phyloP scores from a whole-genome alignment of 176 grass and related monocot genomes.

The Typha latifolia region DNA sequence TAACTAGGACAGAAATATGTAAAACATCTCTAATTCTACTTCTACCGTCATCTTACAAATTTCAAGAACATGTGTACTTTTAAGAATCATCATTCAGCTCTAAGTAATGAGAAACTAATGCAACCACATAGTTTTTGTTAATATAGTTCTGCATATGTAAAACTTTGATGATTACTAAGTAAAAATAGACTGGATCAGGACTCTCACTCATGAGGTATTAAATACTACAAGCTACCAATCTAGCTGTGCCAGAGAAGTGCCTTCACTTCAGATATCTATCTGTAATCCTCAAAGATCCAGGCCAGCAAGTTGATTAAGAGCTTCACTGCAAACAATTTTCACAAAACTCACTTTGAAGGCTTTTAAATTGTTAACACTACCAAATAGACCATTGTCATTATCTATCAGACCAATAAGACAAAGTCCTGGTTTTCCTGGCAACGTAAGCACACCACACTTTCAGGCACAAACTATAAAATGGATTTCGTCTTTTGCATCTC shows the following conservation, averaged over 20 bases:
- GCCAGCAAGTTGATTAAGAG: no score
- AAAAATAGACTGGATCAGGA: background rate
- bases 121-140: background rate
- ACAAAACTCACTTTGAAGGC: no score
- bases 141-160: background rate
- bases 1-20: background rate
- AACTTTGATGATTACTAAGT: background rate
- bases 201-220: no score
- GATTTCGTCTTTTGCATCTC: background rate
- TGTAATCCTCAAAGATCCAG: no score
- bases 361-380: no score
- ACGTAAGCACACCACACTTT: background rate
- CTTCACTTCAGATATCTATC: no score
- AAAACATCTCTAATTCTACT: background rate
- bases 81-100: background rate
- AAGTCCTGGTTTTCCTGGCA: no score
- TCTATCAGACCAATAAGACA: no score
- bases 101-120: background rate
- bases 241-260: no score
- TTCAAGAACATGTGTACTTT: background rate
- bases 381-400: no score
- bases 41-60: background rate
- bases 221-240: no score
- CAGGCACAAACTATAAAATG: background rate
- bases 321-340: no score